These are phyloP conservation scores for Thielaviopsis musarum DNA, from an alignment of 2,329 filamentous ascomycete species.

Conservation along the genomic window DNA sequence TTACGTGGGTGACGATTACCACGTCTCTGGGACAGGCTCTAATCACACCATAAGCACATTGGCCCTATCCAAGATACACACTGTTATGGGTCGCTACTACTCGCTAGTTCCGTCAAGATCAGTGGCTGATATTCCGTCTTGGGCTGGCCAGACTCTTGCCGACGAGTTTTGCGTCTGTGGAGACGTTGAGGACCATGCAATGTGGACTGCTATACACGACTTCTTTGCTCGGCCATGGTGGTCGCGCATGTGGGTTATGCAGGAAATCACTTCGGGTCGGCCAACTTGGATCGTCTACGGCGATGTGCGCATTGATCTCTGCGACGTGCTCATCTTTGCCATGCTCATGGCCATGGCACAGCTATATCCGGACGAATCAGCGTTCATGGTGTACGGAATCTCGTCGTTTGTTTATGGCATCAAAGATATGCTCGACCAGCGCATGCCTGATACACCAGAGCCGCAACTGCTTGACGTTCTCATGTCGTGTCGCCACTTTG, in stretches of 20 bases:
- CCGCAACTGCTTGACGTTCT: conserved; percentile 11
- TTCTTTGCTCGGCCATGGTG: conserved; percentile 13
- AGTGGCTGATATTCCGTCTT: conserved; percentile 6
- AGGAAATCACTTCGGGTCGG: conserved; percentile 9
- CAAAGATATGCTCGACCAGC: conserved; percentile 9
- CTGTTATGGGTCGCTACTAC: conserved; percentile 10
- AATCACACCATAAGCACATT: conserved; percentile 1
- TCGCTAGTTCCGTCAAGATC: conserved; percentile 2
- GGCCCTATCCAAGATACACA: conserved; percentile 11
- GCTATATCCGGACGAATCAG: conserved; percentile 12
- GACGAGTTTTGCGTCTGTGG: conserved; percentile 13
- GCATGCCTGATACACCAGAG: conserved; percentile 1
- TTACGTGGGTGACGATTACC: conserved; percentile 12
- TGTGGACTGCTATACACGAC: conserved; percentile 11
- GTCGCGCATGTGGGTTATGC: conserved; percentile 12
- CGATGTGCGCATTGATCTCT: conserved; percentile 4
- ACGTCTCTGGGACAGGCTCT: neutral
- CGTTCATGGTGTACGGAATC: conserved; percentile 8
- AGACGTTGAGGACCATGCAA: conserved; percentile 7
- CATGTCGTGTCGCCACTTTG: conserved; percentile 12
- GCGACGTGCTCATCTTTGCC: conserved; percentile 11
- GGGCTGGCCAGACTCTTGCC: conserved; percentile 9
- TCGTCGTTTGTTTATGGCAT: conserved; percentile 12
- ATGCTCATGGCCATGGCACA: conserved; percentile 12
- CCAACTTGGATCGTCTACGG: conserved; percentile 13